Percentiles rank a stretch among this genome's conserved stretches.
phyloP scores from a whole-genome alignment of 2,329 filamentous ascomycete genomes.

The Orbilia javanica region DNA sequence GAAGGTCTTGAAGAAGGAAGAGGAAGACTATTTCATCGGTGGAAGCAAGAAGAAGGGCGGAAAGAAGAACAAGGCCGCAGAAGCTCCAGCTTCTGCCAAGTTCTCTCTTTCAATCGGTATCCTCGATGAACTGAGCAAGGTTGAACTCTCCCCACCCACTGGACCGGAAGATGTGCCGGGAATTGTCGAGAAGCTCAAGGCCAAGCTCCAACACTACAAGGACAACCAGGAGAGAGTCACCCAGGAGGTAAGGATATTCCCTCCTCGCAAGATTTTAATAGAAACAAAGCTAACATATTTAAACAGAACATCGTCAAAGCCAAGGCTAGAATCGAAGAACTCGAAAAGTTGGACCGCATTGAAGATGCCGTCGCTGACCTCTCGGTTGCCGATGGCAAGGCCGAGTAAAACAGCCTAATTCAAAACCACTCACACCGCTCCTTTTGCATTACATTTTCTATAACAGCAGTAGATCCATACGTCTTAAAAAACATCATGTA shows the following conservation, averaged over 20 bases:
- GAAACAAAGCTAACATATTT: slow-evolving; percentile 62
- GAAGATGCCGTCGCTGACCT: slow-evolving; percentile 47
- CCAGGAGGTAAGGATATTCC: slow-evolving; percentile 70
- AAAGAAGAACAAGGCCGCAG: slow-evolving; percentile 63
- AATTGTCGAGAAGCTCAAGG: slow-evolving; percentile 88
- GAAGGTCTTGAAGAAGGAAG: slow-evolving; percentile 85
- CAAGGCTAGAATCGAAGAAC: slow-evolving; percentile 90
- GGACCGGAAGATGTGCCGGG: slow-evolving; percentile 83
- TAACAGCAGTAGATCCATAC: not conserved
- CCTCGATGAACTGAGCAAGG: slow-evolving; percentile 86
- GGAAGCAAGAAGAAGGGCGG: slow-evolving; percentile 83
- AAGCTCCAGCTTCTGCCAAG: slow-evolving; percentile 69
- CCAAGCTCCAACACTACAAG: slow-evolving; percentile 93
- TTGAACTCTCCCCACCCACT: slow-evolving; percentile 89
- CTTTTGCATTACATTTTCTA: not conserved
- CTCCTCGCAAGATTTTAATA: not conserved
- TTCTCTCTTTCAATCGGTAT: slow-evolving; percentile 92
- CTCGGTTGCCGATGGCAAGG: slow-evolving; percentile 25
- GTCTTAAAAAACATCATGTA: not conserved
- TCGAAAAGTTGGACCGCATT: slow-evolving; percentile 75
- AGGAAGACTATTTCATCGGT: slow-evolving; percentile 84
- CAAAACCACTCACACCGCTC: not conserved
- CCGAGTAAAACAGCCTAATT: slow-evolving; percentile 10
- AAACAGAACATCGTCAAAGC: slow-evolving; percentile 93
- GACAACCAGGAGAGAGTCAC: slow-evolving; percentile 81